Evolutionary conservation across 2,329 filamentous ascomycete genomes (phyloP).

Genomic region (Exophiala sp.): DNA sequence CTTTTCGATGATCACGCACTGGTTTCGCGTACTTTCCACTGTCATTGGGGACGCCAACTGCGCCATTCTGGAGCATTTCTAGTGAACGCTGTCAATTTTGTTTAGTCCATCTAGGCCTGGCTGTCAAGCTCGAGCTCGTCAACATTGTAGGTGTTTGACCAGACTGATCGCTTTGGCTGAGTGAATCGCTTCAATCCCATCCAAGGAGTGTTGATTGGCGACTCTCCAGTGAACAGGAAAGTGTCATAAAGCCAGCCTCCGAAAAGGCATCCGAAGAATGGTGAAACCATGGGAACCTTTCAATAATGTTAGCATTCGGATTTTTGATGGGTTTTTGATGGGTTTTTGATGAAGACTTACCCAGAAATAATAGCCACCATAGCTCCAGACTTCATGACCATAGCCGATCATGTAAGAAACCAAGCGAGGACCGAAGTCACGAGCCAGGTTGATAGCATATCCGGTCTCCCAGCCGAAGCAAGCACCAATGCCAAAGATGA

Average conservation of each 20-base stretch:
- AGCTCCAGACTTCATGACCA: conserved; percentile 62
- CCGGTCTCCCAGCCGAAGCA: conserved; percentile 75
- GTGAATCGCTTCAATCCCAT: conserved; percentile 58
- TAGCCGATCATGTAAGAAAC: conserved; percentile 67
- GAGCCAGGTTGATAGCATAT: conserved; percentile 70
- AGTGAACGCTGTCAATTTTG: no score
- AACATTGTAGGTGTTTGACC: conserved; percentile 26
- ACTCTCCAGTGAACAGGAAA: conserved; percentile 64
- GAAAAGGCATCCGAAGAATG: conserved; percentile 62
- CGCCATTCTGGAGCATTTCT: no score
- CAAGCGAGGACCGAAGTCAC: conserved; percentile 68
- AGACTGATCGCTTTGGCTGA: conserved; percentile 27
- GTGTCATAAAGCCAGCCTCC: conserved; percentile 66
- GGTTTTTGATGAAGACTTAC: conserved; percentile 36
- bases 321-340: no score
- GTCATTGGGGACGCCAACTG: no score
- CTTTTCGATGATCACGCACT: no score
- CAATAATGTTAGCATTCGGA: conserved; percentile 10
- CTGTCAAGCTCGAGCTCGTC: conserved; percentile 4
- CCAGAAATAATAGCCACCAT: conserved; percentile 71
- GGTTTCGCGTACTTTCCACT: no score
- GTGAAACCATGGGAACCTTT: conserved; percentile 68
- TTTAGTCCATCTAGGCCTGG: conserved; percentile 11
- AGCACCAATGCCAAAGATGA: conserved; percentile 69
- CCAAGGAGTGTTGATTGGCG: conserved; percentile 65